A percentile compares a stretch with the other conserved stretches of the same genome.
These are phyloP conservation scores for Letharia columbiana DNA, from an alignment of 495 filamentous ascomycete genomes.

Conservation along the genomic window DNA sequence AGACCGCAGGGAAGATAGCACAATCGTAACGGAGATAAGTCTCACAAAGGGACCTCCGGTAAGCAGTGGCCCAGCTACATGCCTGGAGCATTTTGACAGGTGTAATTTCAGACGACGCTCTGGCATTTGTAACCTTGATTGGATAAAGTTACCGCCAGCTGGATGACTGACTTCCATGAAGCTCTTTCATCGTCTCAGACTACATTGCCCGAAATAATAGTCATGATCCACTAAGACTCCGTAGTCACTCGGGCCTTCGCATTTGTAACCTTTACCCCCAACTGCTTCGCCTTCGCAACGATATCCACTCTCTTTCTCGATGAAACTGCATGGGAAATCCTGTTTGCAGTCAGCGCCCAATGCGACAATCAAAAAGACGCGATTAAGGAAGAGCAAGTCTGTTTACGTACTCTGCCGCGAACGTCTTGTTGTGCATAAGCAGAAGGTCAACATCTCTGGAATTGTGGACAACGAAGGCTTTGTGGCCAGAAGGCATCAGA, in stretches of 20 bases:
- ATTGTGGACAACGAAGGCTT: conserved; percentile 99
- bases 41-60: no score
- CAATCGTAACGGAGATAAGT: no score
- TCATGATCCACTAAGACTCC: conserved; percentile 57
- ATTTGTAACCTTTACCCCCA: conserved; percentile 98
- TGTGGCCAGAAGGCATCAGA: conserved; percentile 98
- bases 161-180: not conserved
- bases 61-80: no score
- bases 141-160: not conserved
- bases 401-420: conserved; percentile 84
- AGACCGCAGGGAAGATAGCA: not conserved
- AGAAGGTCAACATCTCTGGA: conserved; percentile 89
- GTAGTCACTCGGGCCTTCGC: conserved; percentile 95
- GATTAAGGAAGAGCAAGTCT: not conserved
- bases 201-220: not conserved
- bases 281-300: conserved; percentile 87
- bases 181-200: not conserved
- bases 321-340: conserved; percentile 94
- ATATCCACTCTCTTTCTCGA: conserved; percentile 98
- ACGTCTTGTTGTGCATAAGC: conserved; percentile 99
- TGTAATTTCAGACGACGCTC: not conserved
- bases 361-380: not conserved
- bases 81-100: no score
- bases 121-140: not conserved
- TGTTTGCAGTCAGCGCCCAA: conserved; percentile 31